Percentiles rank a stretch among this genome's conserved stretches.
Conservation (phyloP, 106 monocot species). For the Phalaenopsis equestris region DNA sequence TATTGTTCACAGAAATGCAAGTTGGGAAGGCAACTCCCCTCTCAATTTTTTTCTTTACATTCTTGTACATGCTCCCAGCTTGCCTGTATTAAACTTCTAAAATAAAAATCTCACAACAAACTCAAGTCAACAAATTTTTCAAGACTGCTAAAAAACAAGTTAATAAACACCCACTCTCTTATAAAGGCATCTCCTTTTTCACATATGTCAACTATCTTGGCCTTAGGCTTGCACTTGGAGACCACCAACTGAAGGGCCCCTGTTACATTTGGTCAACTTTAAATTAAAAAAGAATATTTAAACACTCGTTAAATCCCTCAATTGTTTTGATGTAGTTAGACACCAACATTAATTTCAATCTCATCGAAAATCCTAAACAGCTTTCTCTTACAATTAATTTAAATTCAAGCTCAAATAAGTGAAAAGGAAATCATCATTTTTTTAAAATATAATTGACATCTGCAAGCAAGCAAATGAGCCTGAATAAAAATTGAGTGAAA, state of each 20-base stretch:
- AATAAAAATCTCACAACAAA: not conserved
- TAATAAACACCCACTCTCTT: slow-evolving; percentile 35
- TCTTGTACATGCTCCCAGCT: slow-evolving; percentile 93
- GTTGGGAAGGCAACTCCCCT: slow-evolving; percentile 93
- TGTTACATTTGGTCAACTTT: not conserved
- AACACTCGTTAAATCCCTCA: too few relatives aligned
- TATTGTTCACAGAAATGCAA: slow-evolving; percentile 88
- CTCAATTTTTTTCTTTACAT: slow-evolving; percentile 94
- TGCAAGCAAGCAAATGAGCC: not conserved
- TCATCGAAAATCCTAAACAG: not conserved
- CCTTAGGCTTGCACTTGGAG: slow-evolving; percentile 18
- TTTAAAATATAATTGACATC: not conserved
- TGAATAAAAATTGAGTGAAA: not conserved
- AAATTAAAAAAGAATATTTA: not conserved
- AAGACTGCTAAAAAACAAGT: not conserved
- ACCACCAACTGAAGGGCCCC: slow-evolving; percentile 23
- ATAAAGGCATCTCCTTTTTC: slow-evolving; percentile 32
- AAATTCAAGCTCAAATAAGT: not conserved
- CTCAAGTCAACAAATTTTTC: not conserved
- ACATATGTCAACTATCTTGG: slow-evolving; percentile 22
- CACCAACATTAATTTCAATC: not conserved
- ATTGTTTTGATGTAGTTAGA: not conserved
- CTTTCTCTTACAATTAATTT: not conserved
- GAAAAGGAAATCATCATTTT: not conserved
- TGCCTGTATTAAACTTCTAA: slow-evolving; percentile 36